Evolutionary conservation across 495 filamentous ascomycete genomes (phyloP).

Genomic region (Penicillium paradoxum): DNA sequence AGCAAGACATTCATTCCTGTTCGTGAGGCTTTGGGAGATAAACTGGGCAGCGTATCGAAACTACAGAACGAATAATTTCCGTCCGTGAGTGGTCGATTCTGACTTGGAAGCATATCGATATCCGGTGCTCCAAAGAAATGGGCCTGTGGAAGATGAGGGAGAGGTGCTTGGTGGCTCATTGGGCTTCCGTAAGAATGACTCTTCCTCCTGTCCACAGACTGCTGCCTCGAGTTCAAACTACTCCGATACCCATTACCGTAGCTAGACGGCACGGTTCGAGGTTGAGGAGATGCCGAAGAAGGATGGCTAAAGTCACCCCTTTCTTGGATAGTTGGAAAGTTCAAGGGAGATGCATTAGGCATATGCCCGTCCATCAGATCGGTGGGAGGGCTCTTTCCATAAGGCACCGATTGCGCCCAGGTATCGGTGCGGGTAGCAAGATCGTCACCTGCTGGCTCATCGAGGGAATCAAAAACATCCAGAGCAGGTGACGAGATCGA

Average conservation of each 20-base stretch:
- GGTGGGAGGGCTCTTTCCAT: conserved; percentile 46
- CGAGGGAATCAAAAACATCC: conserved; percentile 36
- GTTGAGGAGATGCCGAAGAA: conserved; percentile 46
- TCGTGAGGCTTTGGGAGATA: conserved; percentile 40
- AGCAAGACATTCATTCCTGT: conserved; percentile 65
- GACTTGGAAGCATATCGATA: conserved; percentile 40
- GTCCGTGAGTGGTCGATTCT: conserved; percentile 35
- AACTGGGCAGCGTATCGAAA: conserved; percentile 63
- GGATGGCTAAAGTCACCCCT: conserved; percentile 46
- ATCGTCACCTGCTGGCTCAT: conserved; percentile 31
- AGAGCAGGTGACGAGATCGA: conserved; percentile 41
- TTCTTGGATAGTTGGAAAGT: conserved; percentile 35
- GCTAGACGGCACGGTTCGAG: conserved; percentile 40
- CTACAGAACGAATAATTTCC: conserved; percentile 70
- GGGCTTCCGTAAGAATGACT: conserved; percentile 43
- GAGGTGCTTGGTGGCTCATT: conserved; percentile 53
- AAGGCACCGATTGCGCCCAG: conserved; percentile 48
- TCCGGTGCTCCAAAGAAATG: conserved; percentile 61
- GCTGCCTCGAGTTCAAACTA: conserved; percentile 36
- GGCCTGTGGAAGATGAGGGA: conserved; percentile 75
- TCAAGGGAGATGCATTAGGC: conserved; percentile 40
- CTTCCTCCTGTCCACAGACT: conserved; percentile 38
- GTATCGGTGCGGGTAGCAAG: conserved; percentile 38
- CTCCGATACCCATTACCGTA: conserved; percentile 40
- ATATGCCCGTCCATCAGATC: conserved; percentile 41